Percentiles rank a stretch among this genome's conserved stretches.
These are phyloP conservation scores for Citrus glauca DNA, from an alignment of 345 rosid species.

Conservation along the genomic window DNA sequence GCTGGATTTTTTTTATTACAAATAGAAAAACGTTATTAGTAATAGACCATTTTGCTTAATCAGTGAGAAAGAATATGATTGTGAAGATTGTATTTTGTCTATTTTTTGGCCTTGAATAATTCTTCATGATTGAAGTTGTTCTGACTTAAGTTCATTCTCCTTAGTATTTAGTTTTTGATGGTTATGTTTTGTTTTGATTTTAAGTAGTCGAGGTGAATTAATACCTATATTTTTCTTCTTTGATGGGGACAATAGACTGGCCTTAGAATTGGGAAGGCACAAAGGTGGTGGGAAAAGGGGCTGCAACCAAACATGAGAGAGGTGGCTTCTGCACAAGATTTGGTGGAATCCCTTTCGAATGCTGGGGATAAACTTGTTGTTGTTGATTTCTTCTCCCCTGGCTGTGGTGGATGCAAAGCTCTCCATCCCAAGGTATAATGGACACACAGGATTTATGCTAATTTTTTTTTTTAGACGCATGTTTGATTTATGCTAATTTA, in stretches of 20 bases:
- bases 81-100: not conserved
- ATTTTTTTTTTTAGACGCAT: not conserved
- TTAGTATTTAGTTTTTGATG: not conserved
- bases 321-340: conserved; percentile 78
- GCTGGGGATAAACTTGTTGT: conserved; percentile 85
- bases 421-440: conserved; percentile 85
- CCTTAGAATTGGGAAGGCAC: conserved; percentile 51
- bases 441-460: not conserved
- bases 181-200: not conserved
- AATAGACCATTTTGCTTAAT: not conserved
- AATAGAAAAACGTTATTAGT: not conserved
- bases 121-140: not conserved
- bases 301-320: conserved; percentile 80
- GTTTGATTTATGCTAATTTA: not conserved
- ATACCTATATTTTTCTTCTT: not conserved
- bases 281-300: conserved; percentile 93
- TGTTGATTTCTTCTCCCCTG: conserved; percentile 93
- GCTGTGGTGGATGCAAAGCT: conserved; percentile 96
- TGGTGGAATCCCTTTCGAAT: conserved; percentile 59
- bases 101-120: not conserved
- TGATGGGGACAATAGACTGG: conserved; percentile 31
- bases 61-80: not conserved
- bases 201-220: not conserved
- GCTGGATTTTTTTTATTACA: not conserved
- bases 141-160: not conserved